Evolutionary conservation across 2,329 filamentous ascomycete genomes (phyloP).

Genomic region (Pseudogymnoascus verrucosus): DNA sequence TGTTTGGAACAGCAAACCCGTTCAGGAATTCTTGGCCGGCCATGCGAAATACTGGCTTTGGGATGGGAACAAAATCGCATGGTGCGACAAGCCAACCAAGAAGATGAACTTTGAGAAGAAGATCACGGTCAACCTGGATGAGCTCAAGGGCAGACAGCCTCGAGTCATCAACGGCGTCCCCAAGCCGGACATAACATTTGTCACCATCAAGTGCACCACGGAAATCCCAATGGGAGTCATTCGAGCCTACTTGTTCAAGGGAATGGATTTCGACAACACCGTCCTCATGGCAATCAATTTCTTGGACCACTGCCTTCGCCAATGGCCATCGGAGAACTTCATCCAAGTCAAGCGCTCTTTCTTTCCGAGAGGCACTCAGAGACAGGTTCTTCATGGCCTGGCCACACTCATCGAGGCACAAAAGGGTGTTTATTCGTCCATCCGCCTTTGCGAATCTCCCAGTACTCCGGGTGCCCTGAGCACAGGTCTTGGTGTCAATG

Average conservation of each 20-base stretch:
- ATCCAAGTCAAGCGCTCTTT: slow-evolving; percentile 74
- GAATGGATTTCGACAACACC: slow-evolving; percentile 52
- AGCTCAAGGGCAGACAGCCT: slow-evolving; percentile 43
- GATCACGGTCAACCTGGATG: slow-evolving; percentile 64
- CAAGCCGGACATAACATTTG: slow-evolving; percentile 40
- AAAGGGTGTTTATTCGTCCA: slow-evolving; percentile 83
- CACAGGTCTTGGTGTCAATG: slow-evolving; percentile 68
- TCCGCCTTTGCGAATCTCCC: slow-evolving; percentile 60
- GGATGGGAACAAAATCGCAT: slow-evolving; percentile 80
- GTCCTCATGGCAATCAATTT: slow-evolving; percentile 82
- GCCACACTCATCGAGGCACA: slow-evolving; percentile 64
- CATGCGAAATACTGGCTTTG: slow-evolving; percentile 53
- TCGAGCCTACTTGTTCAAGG: slow-evolving; percentile 54
- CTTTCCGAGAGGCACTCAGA: slow-evolving; percentile 40
- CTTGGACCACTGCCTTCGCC: slow-evolving; percentile 79
- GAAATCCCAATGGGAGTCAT: slow-evolving; percentile 60
- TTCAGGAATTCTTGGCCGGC: slow-evolving; percentile 48
- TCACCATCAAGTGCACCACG: slow-evolving; percentile 59
- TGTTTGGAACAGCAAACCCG: slow-evolving; percentile 60
- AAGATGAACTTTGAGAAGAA: not conserved
- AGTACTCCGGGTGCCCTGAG: slow-evolving; percentile 21
- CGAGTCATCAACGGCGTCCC: slow-evolving; percentile 27
- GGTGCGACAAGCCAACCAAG: slow-evolving; percentile 43
- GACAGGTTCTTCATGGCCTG: slow-evolving; percentile 36
- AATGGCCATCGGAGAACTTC: slow-evolving; percentile 62